Conservation (phyloP, 352 stramenopile genomes). For the Saprolegnia parasitica region DNA sequence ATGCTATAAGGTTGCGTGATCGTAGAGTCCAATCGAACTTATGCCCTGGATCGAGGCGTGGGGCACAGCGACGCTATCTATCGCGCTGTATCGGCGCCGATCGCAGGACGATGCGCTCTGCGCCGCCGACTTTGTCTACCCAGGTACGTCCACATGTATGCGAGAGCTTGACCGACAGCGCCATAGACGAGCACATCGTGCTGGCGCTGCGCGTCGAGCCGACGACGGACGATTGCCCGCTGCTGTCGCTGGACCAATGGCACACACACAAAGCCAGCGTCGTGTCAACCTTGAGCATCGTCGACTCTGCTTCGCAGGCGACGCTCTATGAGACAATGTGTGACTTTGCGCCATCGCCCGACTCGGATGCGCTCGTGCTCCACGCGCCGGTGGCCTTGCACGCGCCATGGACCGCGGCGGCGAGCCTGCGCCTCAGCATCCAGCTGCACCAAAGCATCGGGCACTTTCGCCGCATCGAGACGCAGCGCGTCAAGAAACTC, state of each 20-base stretch:
- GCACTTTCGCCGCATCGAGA: background rate
- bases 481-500: background rate
- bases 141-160: background rate
- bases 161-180: background rate
- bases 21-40: no score
- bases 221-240: background rate
- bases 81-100: background rate
- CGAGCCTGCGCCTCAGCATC: background rate
- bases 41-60: conserved; percentile 8
- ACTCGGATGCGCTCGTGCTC: background rate
- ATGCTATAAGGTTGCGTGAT: no score
- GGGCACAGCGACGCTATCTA: background rate
- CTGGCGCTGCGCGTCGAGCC: conserved; percentile 2
- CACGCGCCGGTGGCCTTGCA: background rate
- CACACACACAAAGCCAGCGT: background rate
- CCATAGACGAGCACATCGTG: background rate
- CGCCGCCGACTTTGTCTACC: background rate
- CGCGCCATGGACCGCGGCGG: background rate
- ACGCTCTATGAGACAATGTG: background rate
- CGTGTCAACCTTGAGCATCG: background rate
- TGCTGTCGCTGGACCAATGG: conserved; percentile 6
- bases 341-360: background rate
- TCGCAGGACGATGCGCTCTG: background rate
- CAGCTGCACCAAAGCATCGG: background rate
- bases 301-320: background rate